Base-by-base conservation (phyloP, 2,329 filamentous ascomycete species). In the Ilyonectria robusta region DNA sequence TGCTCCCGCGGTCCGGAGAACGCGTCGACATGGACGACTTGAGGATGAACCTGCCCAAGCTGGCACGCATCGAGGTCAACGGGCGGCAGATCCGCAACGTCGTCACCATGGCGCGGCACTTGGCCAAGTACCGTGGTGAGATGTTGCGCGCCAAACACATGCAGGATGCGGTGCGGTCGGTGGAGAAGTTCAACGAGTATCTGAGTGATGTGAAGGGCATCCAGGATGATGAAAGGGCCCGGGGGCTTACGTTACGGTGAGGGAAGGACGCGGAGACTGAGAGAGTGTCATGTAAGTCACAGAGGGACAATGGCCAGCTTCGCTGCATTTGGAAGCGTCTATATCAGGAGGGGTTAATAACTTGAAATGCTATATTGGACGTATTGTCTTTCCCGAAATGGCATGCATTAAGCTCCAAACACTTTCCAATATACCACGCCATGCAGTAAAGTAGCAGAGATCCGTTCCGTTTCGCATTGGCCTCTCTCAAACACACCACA, bases 1-100 rank as follows among this genome's bases (percentile, higher is more conserved):
- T 68, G 62, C 58, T 81, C 0, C 44, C 60, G 2, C 65, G 74
- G 11, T 70, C 79, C 13, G 40, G 55, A 26, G 65, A 75, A 10
- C 69, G 68, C 9, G 64, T 69, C 46, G 66, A 67, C 9, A 50
- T 62, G 23, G 66, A 68, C 17, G 61, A 67, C 4, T 46, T 70
- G 15, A 21, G 40, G 23, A 57, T 50, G 40, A 68, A 70, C 66
- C 33, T 70, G 10, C 6, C 11, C 46, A 64, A 55, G 40, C 54
- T 68, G 33, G 57, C 62, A 7, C 56, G 40, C 48, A 40, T 50
- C 40, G 44, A 66, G 6, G 44, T 65, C 51, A 79, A 80, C 58
- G 78, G 77, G 8, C 71, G 77, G 11, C 78, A 79, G 71, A 80
- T 79, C 56, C 74, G 77, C n/a, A 79, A 71, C 67, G 76, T 66